Evolutionary conservation across 345 rosid genomes (phyloP).

Genomic region (Linum tenue): DNA sequence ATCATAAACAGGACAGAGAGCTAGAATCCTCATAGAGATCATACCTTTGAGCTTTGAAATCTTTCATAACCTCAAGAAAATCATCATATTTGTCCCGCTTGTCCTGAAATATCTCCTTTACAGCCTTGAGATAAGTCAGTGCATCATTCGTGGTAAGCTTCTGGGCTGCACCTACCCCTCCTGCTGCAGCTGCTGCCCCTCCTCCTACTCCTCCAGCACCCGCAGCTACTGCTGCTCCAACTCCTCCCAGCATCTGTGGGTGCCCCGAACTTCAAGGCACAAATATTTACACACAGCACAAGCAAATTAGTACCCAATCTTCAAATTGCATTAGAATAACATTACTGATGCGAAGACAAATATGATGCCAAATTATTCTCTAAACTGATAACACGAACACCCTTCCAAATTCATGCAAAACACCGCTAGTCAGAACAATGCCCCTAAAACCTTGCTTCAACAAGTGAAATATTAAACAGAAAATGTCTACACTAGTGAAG

Average conservation of each 20-base stretch:
- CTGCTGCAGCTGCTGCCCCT: background rate
- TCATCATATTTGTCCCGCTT: slow-evolving; percentile 27
- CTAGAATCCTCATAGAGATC: slow-evolving; percentile 5
- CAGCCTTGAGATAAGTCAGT: slow-evolving; percentile 82
- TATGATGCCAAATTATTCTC: slow-evolving; percentile 1
- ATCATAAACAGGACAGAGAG: background rate
- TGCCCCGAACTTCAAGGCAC: slow-evolving; percentile 55
- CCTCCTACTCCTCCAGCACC: slow-evolving; percentile 23
- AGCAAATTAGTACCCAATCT: background rate
- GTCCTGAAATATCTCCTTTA: slow-evolving; percentile 46
- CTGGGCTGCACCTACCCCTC: slow-evolving; percentile 35
- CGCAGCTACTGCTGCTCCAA: background rate
- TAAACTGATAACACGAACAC: background rate
- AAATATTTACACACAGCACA: slow-evolving; percentile 5
- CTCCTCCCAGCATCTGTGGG: slow-evolving; percentile 42
- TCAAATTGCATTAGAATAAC: background rate
- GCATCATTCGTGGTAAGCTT: slow-evolving; percentile 93
- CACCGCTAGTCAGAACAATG: background rate
- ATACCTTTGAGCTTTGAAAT: slow-evolving; percentile 29
- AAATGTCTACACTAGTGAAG: too few species aligned
- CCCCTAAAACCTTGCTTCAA: too few species aligned
- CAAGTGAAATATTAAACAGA: too few species aligned
- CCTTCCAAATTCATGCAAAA: background rate
- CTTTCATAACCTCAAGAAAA: slow-evolving; percentile 31
- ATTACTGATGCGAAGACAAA: background rate